These are phyloP conservation scores for Pestalotiopsis sp. DNA, from an alignment of 2,329 filamentous ascomycete genomes.

Conservation along the genomic window DNA sequence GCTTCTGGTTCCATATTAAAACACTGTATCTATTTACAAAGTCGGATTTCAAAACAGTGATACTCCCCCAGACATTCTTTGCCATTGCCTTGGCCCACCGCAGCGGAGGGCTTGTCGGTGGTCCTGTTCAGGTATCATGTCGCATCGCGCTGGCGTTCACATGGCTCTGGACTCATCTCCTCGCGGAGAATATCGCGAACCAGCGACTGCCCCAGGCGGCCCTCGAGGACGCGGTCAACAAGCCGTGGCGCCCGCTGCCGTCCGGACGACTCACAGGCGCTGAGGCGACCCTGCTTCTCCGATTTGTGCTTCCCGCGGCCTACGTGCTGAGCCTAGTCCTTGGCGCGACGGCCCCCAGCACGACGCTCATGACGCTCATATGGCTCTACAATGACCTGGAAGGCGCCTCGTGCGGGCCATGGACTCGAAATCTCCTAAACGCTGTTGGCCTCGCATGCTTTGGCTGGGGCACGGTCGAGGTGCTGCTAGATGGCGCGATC, in stretches of 20 bases:
- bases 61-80: conserved; percentile 33
- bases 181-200: conserved; percentile 31
- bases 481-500: neutral
- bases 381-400: neutral
- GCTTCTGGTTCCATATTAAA: conserved; percentile 19
- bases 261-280: neutral
- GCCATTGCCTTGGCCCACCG: conserved; percentile 11
- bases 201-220: conserved; percentile 26
- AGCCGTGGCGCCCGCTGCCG: conserved; percentile 30
- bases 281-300: neutral
- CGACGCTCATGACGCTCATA: neutral
- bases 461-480: neutral
- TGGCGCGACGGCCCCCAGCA: neutral
- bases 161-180: conserved; percentile 31
- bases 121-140: neutral
- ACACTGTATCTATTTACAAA: conserved; percentile 33
- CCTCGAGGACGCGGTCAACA: conserved; percentile 32
- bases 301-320: neutral
- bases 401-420: neutral
- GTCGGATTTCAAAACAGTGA: conserved; percentile 36
- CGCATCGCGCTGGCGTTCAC: conserved; percentile 2
- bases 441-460: neutral
- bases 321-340: neutral
- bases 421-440: neutral
- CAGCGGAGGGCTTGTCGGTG: neutral